phyloP scores from a whole-genome alignment of 345 rosid species.

The Carallia brachiata region DNA sequence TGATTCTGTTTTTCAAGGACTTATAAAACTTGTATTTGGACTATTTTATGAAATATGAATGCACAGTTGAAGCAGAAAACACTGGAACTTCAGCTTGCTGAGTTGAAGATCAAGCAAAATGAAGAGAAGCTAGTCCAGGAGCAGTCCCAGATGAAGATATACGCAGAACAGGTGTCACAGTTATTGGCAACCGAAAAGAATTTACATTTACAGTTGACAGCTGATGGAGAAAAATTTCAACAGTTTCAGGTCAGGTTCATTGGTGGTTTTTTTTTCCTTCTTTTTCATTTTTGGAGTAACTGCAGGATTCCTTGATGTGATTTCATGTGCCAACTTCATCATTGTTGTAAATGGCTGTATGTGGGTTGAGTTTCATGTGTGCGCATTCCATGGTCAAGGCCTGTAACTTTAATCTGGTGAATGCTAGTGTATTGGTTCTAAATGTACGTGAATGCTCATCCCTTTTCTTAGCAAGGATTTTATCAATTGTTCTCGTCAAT shows the following conservation, averaged over 20 bases:
- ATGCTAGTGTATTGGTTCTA: neutral
- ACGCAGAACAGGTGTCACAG: slow-evolving; percentile 87
- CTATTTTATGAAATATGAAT: slow-evolving; percentile 26
- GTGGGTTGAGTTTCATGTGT: slow-evolving; percentile 6
- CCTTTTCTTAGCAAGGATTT: neutral
- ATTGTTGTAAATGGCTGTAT: neutral
- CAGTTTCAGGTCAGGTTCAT: slow-evolving; percentile 72
- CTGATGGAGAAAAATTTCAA: slow-evolving; percentile 94
- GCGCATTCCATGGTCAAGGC: neutral
- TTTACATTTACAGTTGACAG: slow-evolving; percentile 76
- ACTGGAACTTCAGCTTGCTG: slow-evolving; percentile 80
- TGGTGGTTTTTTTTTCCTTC: neutral
- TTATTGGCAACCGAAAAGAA: slow-evolving; percentile 80
- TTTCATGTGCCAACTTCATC: too few species aligned
- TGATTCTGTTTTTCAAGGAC: slow-evolving; percentile 1
- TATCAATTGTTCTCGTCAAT: neutral
- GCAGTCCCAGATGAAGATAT: slow-evolving; percentile 85
- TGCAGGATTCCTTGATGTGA: too few species aligned
- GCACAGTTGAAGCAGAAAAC: slow-evolving; percentile 79
- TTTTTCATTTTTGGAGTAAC: neutral
- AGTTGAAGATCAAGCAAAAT: slow-evolving; percentile 71
- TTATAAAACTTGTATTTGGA: neutral
- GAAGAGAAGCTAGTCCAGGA: slow-evolving; percentile 82
- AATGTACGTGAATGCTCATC: neutral
- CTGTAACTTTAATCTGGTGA: neutral